Evolutionary conservation across 805 yeast species (phyloP).

Genomic region (Metschnikowia shivogae): DNA sequence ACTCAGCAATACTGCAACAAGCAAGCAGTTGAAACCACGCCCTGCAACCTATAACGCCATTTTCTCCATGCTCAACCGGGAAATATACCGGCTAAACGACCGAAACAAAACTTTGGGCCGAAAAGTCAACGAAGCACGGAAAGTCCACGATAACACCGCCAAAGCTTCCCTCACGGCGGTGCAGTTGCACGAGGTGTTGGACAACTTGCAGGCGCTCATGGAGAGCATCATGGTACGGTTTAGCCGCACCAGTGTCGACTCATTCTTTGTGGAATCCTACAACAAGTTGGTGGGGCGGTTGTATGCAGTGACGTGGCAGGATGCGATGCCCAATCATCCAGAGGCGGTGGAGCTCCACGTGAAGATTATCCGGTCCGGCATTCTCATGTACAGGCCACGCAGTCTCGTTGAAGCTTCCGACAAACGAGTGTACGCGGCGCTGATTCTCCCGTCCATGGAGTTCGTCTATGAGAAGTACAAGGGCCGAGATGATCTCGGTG

Average conservation of each 20-base stretch:
- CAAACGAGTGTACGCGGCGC: slow-evolving; percentile 14
- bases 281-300: slow-evolving; percentile 24
- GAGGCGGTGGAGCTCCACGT: slow-evolving; percentile 22
- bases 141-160: slow-evolving; percentile 23
- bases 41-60: slow-evolving; percentile 27
- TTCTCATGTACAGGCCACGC: slow-evolving; percentile 27
- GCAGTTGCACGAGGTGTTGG: slow-evolving; percentile 23
- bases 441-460: slow-evolving; percentile 22
- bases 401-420: slow-evolving; percentile 19
- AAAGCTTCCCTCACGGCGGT: slow-evolving; percentile 21
- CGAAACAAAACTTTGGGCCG: slow-evolving; percentile 21
- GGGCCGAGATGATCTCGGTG: slow-evolving; percentile 11
- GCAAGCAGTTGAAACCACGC: slow-evolving; percentile 19
- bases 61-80: slow-evolving; percentile 27
- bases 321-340: slow-evolving; percentile 12
- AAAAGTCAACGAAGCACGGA: slow-evolving; percentile 11
- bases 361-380: slow-evolving; percentile 25
- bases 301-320: slow-evolving; percentile 26
- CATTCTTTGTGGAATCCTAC: slow-evolving; percentile 21
- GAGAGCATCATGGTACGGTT: slow-evolving; percentile 20
- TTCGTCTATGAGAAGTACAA: slow-evolving; percentile 22
- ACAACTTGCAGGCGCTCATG: slow-evolving; percentile 22
- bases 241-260: slow-evolving; percentile 11
- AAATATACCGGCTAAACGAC: slow-evolving; percentile 28
- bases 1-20: slow-evolving; percentile 17